Base-by-base conservation (phyloP, 805 yeast genomes). In the Starmerella cellae region DNA sequence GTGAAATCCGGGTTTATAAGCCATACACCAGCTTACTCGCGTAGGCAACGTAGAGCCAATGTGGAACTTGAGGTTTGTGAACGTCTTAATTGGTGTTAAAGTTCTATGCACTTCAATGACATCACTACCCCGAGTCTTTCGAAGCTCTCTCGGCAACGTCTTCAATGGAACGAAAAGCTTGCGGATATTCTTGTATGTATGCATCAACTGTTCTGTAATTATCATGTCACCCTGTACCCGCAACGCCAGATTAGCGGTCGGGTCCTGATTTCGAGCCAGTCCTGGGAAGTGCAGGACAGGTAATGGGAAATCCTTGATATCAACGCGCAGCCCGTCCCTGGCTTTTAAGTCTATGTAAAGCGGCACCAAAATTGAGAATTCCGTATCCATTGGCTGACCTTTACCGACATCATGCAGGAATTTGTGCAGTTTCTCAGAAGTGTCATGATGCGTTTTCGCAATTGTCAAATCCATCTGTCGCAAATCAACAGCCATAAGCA, bases 1-100 rank as follows among this genome's bases (percentile, higher is more conserved):
- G 50, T 83, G 84, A 24, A 87, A 71, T 1, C 85, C 87, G 16
- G 94, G 85, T 51, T 79, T 83, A 51, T 80, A 78, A 0, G 88
- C 79, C 26, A 76, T 76, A 28, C 94, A 91, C 94, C 95, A 85
- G 0, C 81, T 73, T 29, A 82, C 73, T 24, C 79, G 64, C 0
- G 87, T 74, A 0, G 87, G 76, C 3, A 58, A 56, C 11, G 64
- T 62, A 0, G 91, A 70, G 40, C 68, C 67, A 21, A 81, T 67
- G 13, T 64, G 67, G 43, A 81, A 66, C 5, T 64, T 62, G 44
- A 84, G 56, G 46, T 77, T 76, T 0, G 84, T 71, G 55, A 66
- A 82, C 41, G 81, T 62, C 56, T 85, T 84, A 33, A 82, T 76
- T 0, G 88, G 67, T 0, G 93, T 71, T 39, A 87, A 62, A 0